Percentiles rank a stretch among this genome's conserved stretches.
Conservation (phyloP, 139 green algal genomes). For the Zygnema cylindricum region DNA sequence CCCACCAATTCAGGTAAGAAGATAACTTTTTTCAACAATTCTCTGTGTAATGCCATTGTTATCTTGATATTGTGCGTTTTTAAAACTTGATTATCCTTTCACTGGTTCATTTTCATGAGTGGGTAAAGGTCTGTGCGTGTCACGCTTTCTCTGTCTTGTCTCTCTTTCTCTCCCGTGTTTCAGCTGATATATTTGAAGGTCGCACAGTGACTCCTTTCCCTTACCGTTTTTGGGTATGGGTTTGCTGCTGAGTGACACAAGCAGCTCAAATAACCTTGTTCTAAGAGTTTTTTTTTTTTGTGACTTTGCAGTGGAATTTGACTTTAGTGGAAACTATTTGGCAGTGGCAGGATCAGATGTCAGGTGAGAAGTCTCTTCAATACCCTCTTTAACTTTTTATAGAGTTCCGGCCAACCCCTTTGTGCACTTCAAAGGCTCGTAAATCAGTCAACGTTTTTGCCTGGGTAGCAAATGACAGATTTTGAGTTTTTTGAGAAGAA, state of each 20-base stretch:
- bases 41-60: no score
- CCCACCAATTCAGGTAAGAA: not conserved
- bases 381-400: no score
- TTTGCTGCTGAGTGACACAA: not conserved
- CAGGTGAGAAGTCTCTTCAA: constrained; percentile 27
- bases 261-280: not conserved
- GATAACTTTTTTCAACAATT: not conserved
- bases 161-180: no score
- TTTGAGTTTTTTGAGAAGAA: constrained; percentile 10
- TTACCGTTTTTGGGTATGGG: no score
- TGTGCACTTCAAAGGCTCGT: not conserved
- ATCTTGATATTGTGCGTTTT: no score
- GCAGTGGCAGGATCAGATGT: constrained; percentile 79
- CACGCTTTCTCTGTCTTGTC: no score
- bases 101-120: no score
- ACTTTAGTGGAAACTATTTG: constrained; percentile 84
- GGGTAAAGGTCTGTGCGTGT: no score
- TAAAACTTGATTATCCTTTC: no score
- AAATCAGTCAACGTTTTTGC: not conserved
- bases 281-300: not conserved
- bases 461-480: not conserved
- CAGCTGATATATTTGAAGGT: no score
- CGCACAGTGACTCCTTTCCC: no score
- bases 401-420: not conserved
- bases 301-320: constrained; percentile 71